Evolutionary conservation across 2,329 filamentous ascomycete genomes (phyloP).

Genomic region (Hypoxylon sp.): DNA sequence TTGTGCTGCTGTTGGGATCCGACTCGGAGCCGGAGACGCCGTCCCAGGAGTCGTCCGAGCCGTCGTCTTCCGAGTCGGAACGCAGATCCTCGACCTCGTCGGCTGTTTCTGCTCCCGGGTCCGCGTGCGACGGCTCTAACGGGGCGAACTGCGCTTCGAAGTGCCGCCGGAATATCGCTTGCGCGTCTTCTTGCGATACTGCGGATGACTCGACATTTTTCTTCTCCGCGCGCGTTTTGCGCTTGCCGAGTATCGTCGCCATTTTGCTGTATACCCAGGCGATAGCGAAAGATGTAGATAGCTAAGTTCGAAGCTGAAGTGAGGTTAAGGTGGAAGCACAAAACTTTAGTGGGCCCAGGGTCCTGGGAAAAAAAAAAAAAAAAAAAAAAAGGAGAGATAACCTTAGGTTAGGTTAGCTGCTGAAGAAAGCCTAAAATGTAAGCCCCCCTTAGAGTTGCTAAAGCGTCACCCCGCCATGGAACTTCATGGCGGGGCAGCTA

Average conservation of each 20-base stretch:
- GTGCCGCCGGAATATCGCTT: constrained; percentile 82
- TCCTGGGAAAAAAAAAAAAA: constrained; percentile 31
- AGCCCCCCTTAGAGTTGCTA: constrained; percentile 17
- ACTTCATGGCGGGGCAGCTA: constrained; percentile 13
- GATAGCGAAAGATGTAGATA: not conserved
- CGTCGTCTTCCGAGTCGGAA: constrained; percentile 41
- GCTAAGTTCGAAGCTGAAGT: constrained; percentile 3
- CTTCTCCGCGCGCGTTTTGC: constrained; percentile 55
- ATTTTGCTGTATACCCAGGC: constrained; percentile 47
- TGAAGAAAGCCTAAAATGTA: too few relatives aligned
- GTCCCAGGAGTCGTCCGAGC: constrained; percentile 63
- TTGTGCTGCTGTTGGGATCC: constrained; percentile 41
- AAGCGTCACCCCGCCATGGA: constrained; percentile 43
- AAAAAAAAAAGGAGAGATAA: too few relatives aligned
- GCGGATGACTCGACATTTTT: constrained; percentile 43
- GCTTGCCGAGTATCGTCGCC: constrained; percentile 62
- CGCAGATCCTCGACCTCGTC: constrained; percentile 52
- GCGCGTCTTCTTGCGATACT: constrained; percentile 64
- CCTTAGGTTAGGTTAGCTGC: too few relatives aligned
- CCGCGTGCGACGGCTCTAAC: constrained; percentile 55
- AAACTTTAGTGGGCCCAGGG: constrained; percentile 28
- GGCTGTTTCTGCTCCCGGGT: constrained; percentile 39
- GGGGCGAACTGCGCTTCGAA: constrained; percentile 92
- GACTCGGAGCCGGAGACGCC: constrained; percentile 68
- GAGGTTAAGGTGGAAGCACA: constrained; percentile 14